Conservation (phyloP, 257 asterid genomes). For the Primulina huaijiensis region DNA sequence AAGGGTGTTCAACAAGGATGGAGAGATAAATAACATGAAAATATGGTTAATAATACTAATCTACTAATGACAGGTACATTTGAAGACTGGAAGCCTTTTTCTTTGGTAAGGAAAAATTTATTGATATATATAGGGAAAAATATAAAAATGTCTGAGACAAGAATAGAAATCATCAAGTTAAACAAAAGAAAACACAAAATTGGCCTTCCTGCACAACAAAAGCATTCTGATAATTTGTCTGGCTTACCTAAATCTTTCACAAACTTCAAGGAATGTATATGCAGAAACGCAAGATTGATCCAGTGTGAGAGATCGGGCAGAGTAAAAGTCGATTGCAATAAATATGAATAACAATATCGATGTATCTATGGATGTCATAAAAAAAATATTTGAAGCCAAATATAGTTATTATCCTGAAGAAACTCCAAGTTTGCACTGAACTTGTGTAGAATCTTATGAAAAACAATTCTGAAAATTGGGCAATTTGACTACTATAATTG, state of each 20-base stretch:
- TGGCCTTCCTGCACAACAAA: background rate
- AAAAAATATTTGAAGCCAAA: background rate
- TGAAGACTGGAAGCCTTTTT: background rate
- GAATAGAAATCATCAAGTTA: background rate
- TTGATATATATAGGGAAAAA: background rate
- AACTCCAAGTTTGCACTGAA: background rate
- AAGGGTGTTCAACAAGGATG: conserved; percentile 6
- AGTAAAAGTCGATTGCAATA: no score
- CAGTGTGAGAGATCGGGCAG: no score
- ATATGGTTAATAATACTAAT: background rate
- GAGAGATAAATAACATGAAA: conserved; percentile 16
- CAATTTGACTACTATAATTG: background rate
- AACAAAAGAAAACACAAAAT: background rate
- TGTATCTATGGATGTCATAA: background rate
- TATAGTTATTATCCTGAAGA: background rate
- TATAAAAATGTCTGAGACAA: background rate
- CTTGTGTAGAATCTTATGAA: background rate
- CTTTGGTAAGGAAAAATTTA: no score
- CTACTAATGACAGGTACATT: background rate
- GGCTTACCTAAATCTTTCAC: background rate
- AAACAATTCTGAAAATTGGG: background rate
- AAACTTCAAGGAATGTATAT: background rate
- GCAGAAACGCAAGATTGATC: no score
- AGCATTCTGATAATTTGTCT: conserved; percentile 2
- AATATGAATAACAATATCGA: background rate